Evolutionary conservation across 2,329 filamentous ascomycete genomes (phyloP).

Genomic region (Claviceps humidiphila): DNA sequence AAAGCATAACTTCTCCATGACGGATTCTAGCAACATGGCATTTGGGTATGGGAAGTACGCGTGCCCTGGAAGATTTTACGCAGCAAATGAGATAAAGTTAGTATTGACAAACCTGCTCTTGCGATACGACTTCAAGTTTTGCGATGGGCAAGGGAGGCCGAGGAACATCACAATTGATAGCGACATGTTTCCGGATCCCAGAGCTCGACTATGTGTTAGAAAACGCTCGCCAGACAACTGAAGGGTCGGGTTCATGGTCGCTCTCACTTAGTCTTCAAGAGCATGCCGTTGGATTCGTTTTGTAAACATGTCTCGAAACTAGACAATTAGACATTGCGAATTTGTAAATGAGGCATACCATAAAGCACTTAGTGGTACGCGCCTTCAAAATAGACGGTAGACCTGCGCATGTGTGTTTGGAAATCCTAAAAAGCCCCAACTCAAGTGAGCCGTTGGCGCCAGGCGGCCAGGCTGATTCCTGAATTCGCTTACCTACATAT

Average conservation of each 20-base stretch:
- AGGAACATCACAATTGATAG: neutral
- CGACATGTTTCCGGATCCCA: neutral
- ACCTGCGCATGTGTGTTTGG: too few species aligned
- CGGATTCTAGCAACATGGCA: conserved; percentile 30
- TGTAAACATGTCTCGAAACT: too few species aligned
- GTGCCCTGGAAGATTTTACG: conserved; percentile 29
- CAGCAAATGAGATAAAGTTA: conserved; percentile 37
- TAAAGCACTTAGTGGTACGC: too few species aligned
- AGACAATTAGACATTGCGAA: too few species aligned
- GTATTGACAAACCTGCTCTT: conserved; percentile 31
- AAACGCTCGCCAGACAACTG: neutral
- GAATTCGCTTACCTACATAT: too few species aligned
- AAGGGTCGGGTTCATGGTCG: neutral
- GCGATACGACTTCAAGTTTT: conserved; percentile 32
- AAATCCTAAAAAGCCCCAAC: too few species aligned
- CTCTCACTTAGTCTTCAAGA: too few species aligned
- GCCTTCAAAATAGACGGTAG: too few species aligned
- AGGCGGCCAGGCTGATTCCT: too few species aligned
- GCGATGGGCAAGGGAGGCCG: neutral
- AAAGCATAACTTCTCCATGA: conserved; percentile 30
- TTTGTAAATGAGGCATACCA: too few species aligned
- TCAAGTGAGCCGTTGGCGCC: too few species aligned
- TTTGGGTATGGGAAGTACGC: conserved; percentile 39
- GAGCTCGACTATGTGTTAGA: neutral
- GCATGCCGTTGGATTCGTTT: too few species aligned